Evolutionary conservation across 192 early-diverging fungal genomes (phyloP).

Genomic region (Phlyctochytrium arcticum): DNA sequence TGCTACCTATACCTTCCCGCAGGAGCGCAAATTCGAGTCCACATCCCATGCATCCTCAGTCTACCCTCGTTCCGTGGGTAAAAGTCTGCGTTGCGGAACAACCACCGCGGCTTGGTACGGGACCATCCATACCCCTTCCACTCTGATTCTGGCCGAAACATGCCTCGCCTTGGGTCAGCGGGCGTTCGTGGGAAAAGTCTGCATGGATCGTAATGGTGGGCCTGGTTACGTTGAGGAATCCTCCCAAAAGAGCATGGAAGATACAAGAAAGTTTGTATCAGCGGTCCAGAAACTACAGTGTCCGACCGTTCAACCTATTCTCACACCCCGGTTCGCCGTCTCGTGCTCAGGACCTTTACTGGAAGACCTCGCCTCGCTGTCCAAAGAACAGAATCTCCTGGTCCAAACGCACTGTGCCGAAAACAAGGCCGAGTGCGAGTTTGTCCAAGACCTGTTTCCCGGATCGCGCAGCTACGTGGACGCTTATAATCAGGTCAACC

Average conservation of each 20-base stretch:
- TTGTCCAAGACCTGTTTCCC: constrained; percentile 74
- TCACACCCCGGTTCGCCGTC: constrained; percentile 94
- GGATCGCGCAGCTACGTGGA: constrained; percentile 60
- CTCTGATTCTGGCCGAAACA: constrained; percentile 68
- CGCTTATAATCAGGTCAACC: constrained; percentile 70
- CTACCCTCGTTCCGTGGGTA: constrained; percentile 65
- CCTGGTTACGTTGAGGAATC: constrained; percentile 70
- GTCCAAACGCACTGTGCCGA: constrained; percentile 94
- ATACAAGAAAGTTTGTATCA: constrained; percentile 50
- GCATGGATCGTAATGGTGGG: constrained; percentile 89
- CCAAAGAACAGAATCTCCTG: constrained; percentile 66
- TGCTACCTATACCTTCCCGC: constrained; percentile 85
- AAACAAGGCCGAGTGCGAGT: constrained; percentile 72
- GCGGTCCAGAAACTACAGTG: constrained; percentile 14
- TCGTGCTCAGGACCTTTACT: constrained; percentile 71
- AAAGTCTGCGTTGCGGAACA: constrained; percentile 75
- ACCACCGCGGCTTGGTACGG: constrained; percentile 91
- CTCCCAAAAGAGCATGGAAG: constrained; percentile 59
- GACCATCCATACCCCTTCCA: constrained; percentile 79
- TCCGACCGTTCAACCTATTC: constrained; percentile 57
- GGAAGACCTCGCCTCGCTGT: constrained; percentile 64
- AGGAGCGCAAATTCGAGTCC: constrained; percentile 71
- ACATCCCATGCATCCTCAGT: constrained; percentile 59
- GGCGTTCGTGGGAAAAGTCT: constrained; percentile 91
- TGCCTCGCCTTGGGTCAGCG: constrained; percentile 77